phyloP scores from a whole-genome alignment of 192 early-diverging fungal species.

The Podila epigama region DNA sequence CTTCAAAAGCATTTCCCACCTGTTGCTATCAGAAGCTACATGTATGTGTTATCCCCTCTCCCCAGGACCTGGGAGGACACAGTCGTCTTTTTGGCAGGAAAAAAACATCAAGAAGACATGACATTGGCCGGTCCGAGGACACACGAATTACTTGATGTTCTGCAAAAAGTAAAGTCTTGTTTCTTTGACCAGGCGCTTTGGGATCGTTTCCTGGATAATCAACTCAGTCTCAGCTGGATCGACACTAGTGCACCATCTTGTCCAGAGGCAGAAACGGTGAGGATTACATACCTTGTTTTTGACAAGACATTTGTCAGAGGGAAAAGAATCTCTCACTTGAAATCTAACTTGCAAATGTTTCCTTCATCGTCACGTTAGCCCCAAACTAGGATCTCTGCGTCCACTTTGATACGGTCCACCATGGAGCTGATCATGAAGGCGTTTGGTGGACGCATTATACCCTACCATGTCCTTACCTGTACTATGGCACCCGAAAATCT shows the following conservation, averaged over 20 bases:
- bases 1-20: conserved; percentile 43
- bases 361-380: conserved; percentile 1
- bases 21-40: conserved; percentile 28
- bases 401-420: conserved; percentile 15
- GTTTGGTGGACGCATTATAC: conserved; percentile 44
- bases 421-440: conserved; percentile 37
- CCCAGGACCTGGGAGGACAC: conserved; percentile 31
- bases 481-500: not conserved
- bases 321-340: not conserved
- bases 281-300: not conserved
- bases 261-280: conserved; percentile 7
- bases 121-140: conserved; percentile 3
- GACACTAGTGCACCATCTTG: conserved; percentile 5
- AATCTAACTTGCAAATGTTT: not conserved
- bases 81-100: conserved; percentile 13
- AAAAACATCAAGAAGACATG: conserved; percentile 1
- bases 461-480: conserved; percentile 13
- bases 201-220: conserved; percentile 44
- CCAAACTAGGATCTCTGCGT: conserved; percentile 18
- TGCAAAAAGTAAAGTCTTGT: conserved; percentile 22
- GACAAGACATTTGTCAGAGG: not conserved
- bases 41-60: conserved; percentile 32
- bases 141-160: conserved; percentile 22
- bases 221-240: conserved; percentile 36
- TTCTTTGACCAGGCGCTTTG: conserved; percentile 34